Evolutionary conservation across 345 rosid genomes (phyloP).

Genomic region (Syzygium aqueum): DNA sequence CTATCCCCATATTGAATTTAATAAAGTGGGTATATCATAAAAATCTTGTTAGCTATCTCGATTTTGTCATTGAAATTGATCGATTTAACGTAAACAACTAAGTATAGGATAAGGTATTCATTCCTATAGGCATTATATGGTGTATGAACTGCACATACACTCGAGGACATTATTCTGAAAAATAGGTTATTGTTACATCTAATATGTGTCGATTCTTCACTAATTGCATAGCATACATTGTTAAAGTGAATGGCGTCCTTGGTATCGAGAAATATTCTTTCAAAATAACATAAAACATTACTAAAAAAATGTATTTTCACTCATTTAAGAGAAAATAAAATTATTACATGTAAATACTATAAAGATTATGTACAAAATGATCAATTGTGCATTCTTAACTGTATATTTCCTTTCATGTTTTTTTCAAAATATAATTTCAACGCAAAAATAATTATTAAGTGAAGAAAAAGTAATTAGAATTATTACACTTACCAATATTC

Average conservation of each 20-base stretch:
- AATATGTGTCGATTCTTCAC: background rate
- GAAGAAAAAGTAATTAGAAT: background rate
- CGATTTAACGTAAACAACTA: background rate
- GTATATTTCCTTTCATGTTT: background rate
- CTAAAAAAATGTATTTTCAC: background rate
- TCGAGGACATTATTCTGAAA: background rate
- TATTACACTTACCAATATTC: background rate
- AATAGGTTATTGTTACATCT: background rate
- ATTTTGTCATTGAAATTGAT: background rate
- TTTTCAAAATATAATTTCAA: background rate
- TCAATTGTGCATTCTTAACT: background rate
- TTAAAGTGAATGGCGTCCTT: background rate
- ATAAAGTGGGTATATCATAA: background rate
- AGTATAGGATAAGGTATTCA: background rate
- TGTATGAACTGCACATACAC: background rate
- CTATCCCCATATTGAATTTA: background rate
- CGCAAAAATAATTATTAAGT: background rate
- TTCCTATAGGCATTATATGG: background rate
- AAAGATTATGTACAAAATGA: background rate
- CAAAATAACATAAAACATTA: background rate
- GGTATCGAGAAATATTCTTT: background rate
- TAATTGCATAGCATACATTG: background rate
- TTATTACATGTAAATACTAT: background rate
- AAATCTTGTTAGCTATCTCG: background rate
- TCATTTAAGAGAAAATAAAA: background rate